Base-by-base conservation (phyloP, 2,329 filamentous ascomycete genomes). In the Cladophialophora chaetospira region DNA sequence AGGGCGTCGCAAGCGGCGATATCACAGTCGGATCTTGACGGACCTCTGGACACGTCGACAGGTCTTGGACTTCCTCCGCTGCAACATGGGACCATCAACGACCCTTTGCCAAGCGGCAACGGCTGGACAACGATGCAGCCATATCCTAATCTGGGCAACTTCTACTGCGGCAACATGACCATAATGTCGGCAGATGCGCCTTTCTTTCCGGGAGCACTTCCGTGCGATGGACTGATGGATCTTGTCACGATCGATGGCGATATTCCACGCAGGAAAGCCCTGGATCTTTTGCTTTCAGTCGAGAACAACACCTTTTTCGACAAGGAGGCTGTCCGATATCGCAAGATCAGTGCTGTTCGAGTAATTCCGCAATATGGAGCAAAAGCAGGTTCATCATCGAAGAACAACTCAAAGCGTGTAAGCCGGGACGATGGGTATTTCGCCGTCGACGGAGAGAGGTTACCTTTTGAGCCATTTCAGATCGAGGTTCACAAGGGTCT, bases 91-190 rank as follows among this genome's bases (percentile, higher is more conserved):
- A 93, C 89, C 0, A 77, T 94, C 57, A 83, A 84, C 49, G 90
- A 95, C 65, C 79, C 87, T 13, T 71, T 97, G 0, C 92, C 91
- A 0, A 75, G 82, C 1, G 87, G 83, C 42, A 79, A 86, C 11
- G 87, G 83, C 43, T 99, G 94, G 91, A 80, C 88, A 59, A 55
- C 60, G 3, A 75, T 88, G 17, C 75, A 88, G 2, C 83, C 88
- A 0, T 82, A 88, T 61, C 85, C 94, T 61, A 89, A 87, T 26
- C 77, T 99, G 53, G 91, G 91, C 44, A 97, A 90, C 68, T 96
- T 99, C 71, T 97, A 95, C 73, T 89, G 87, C 28, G 94, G 94
- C 60, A 99, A 97, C 71, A 95, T 97, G 87, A 85, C 88, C 21
- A 95, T 88, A 72, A 93, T 99, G 90, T 87, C 92, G 0, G 82